Evolutionary conservation across 2,329 filamentous ascomycete genomes (phyloP), one percentile per base, ranked within the genome.

Genomic region (Fusarium oligoseptatum): DNA sequence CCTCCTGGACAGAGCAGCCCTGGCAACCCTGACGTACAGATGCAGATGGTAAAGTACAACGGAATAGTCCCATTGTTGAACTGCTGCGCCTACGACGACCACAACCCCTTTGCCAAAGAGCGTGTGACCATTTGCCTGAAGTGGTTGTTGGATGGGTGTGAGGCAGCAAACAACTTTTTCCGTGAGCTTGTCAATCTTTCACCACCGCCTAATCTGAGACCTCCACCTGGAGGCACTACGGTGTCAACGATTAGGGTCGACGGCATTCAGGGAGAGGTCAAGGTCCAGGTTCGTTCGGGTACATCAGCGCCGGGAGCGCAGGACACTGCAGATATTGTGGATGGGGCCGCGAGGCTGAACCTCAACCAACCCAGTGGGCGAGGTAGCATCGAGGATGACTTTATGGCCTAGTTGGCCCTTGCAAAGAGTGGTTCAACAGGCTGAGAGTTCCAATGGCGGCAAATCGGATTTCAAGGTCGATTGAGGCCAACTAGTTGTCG

Each of bases 21-120:
- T 1, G 91, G 91, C 17, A 92, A 92, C 76, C 89, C 92, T 1
- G 89, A 91, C 10, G 95, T 98, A 0, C 96, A 98, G 83, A 91
- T 93, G 77, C 96, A 98, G 81, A 94, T 98, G 72, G 90, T 97
- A 52, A 89, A 92, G 58, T 91, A 96, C 77, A 94, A 95, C 74
- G 96, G 96, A 48, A 93, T 98, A 50, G 94, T 97, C 76, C 92
- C 94, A 0, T 88, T 98, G 22, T 89, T 98, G 17, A 95, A 95
- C 79, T 98, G 95, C 83, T 98, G 95, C 78, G 90, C 92, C 36
- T 97, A 97, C 80, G 96, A 98, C 80, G 95, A 96, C 76, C 92
- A 97, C 83, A 98, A 98, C 80, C 95, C 95, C 0, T 98, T 96
- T 80, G 95, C 97, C 73, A 94, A 96, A 78, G 96, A 98, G 82